phyloP scores from a whole-genome alignment of 1,139 yeast species.

The Candida pseudoviswanathii region DNA sequence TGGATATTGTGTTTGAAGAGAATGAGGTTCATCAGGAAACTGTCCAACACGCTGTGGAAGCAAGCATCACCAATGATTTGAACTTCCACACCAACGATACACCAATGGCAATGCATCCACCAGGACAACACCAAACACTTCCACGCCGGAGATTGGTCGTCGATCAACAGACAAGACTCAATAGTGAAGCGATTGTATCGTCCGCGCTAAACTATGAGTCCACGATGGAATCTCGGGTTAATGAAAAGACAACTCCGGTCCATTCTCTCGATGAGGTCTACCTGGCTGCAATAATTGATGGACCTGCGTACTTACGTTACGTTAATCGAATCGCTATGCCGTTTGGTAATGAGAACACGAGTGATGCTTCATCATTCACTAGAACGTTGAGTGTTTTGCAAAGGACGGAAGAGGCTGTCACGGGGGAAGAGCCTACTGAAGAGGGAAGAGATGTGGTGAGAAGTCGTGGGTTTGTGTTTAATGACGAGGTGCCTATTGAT shows the following conservation, averaged over 20 bases:
- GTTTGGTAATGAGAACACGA: neutral
- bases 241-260: neutral
- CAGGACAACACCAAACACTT: conserved; percentile 1
- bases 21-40: conserved; percentile 5
- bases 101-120: neutral
- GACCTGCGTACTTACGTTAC: neutral
- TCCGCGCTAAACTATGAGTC: conserved; percentile 1
- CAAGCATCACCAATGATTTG: conserved; percentile 10
- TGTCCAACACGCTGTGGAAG: conserved; percentile 7
- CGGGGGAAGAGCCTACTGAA: conserved; percentile 11
- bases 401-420: conserved; percentile 7
- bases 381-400: conserved; percentile 6
- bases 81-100: conserved; percentile 11
- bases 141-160: conserved; percentile 7
- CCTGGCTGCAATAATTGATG: neutral
- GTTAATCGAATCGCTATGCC: conserved; percentile 1
- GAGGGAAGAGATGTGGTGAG: conserved; percentile 10
- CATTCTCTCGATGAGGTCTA: conserved; percentile 1
- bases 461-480: neutral
- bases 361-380: neutral
- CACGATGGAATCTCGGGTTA: conserved; percentile 8
- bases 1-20: conserved; percentile 13
- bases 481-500: conserved; percentile 1
- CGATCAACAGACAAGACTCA: conserved; percentile 15
- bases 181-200: conserved; percentile 7